Base-by-base conservation (phyloP, 768 basidiomycete species). In the Naganishia friedmannii region DNA sequence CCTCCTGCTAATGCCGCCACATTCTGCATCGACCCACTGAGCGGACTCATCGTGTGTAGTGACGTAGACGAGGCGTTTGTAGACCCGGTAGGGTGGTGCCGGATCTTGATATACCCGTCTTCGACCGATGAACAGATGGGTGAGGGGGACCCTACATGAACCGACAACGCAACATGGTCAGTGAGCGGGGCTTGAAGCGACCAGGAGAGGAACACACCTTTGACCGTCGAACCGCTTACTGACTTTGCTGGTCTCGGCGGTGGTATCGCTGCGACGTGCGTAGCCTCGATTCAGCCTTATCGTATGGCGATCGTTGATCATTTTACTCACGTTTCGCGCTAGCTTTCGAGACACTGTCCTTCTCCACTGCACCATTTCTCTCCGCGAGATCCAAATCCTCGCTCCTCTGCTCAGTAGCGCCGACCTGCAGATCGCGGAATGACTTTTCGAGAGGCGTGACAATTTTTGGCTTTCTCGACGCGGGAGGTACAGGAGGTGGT, bases 91-190 rank as follows among this genome's bases (percentile, higher is more conserved):
- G 31, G 17, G 15, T 66, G 46, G 31, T 66, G 48, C 21, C 53
- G 68, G n/a, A 68, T 51, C 48, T 54, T 63, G 60, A 72, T 57
- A 34, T 58, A 72, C 13, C 57, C 71, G 48, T 72, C 71, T 53
- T 67, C 60, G 28, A 56, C 55, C 7, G 67, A 67, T 0, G 71
- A 67, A 5, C 48, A 65, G 1, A 65, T 54, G 31, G 69, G 60
- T 51, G 69, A 70, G 17, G 60, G 51, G 31, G 69, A 65, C 7
- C 51, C 39, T 60, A 32, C 19, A 21, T 17, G 67, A 15, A 13
- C 46, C 23, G 26, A 4, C 68, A 63, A 58, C 42, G 32, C 2
- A 32, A 51, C 42, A 69, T 23, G 15, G 60, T 37, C 23, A 53
- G 32, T 42, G 29, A 57, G 45, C 12, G 19, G 26, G 13, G 37